A percentile compares a stretch with the other conserved stretches of the same genome.
Evolutionary conservation across 352 stramenopile species (phyloP).

Genomic region (Thraustotheca clavata): DNA sequence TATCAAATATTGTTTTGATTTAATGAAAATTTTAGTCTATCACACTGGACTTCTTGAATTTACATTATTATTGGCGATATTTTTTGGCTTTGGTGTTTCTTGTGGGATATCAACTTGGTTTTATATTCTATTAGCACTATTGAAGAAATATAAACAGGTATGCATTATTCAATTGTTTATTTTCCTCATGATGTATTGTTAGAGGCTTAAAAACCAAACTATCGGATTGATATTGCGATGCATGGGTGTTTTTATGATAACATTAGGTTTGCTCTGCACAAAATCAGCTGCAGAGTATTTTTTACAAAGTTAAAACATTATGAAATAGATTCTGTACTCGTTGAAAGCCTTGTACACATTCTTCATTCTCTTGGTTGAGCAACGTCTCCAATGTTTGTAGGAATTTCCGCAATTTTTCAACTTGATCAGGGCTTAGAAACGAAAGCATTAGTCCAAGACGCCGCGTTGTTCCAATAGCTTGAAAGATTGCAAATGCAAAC

Average conservation of each 20-base stretch:
- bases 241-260: constrained; percentile 77
- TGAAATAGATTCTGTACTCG: constrained; percentile 25
- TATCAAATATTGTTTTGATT: neutral
- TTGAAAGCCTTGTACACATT: neutral
- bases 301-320: constrained; percentile 33
- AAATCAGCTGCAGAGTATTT: constrained; percentile 86
- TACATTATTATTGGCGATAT: constrained; percentile 67
- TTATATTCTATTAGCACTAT: constrained; percentile 70
- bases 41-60: constrained; percentile 82
- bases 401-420: constrained; percentile 34
- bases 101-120: constrained; percentile 85
- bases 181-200: constrained; percentile 8
- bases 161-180: neutral
- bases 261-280: constrained; percentile 63
- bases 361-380: neutral
- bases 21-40: constrained; percentile 43
- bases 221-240: constrained; percentile 77
- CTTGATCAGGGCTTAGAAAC: constrained; percentile 66
- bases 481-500: constrained; percentile 35
- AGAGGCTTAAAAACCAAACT: constrained; percentile 79
- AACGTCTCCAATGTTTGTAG: no score
- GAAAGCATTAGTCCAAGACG: constrained; percentile 55
- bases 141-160: constrained; percentile 88
- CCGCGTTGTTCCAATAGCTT: constrained; percentile 34
- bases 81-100: constrained; percentile 77